These are phyloP conservation scores for Pseudocercospora fuligena DNA, from an alignment of 2,329 filamentous ascomycete species.

Conservation along the genomic window DNA sequence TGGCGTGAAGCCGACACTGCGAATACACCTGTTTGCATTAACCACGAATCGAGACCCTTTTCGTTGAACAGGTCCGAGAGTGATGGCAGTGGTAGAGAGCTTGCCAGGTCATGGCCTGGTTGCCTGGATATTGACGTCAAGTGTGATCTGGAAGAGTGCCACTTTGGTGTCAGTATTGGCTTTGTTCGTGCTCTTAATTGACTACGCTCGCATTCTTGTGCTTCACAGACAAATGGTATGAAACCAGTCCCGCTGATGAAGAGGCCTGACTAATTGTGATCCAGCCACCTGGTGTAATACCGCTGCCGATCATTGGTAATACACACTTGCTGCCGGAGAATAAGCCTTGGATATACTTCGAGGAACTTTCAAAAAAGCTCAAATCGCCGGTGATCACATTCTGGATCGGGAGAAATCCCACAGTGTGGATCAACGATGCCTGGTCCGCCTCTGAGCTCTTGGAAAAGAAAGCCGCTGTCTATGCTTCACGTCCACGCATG, in stretches of 20 bases:
- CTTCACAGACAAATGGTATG: conserved; percentile 31
- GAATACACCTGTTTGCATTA: background rate
- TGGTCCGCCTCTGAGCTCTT: conserved; percentile 51
- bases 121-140: background rate
- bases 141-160: background rate
- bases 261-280: background rate
- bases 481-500: conserved; percentile 51
- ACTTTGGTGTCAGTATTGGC: background rate
- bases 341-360: conserved; percentile 49
- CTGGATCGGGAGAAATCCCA: conserved; percentile 54
- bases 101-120: background rate
- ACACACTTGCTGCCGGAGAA: conserved; percentile 42
- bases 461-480: conserved; percentile 53
- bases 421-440: conserved; percentile 53
- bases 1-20: background rate
- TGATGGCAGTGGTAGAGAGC: background rate
- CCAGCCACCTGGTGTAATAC: conserved; percentile 53
- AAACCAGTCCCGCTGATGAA: background rate
- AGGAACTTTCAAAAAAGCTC: conserved; percentile 50
- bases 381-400: conserved; percentile 54
- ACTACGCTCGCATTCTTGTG: conserved; percentile 30
- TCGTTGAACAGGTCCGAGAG: background rate
- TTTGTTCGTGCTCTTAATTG: conserved; percentile 18
- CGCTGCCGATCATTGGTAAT: conserved; percentile 53
- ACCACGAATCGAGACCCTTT: background rate